These are phyloP conservation scores for Septoria petroselini DNA, from an alignment of 2,329 filamentous ascomycete species.

Conservation along the genomic window DNA sequence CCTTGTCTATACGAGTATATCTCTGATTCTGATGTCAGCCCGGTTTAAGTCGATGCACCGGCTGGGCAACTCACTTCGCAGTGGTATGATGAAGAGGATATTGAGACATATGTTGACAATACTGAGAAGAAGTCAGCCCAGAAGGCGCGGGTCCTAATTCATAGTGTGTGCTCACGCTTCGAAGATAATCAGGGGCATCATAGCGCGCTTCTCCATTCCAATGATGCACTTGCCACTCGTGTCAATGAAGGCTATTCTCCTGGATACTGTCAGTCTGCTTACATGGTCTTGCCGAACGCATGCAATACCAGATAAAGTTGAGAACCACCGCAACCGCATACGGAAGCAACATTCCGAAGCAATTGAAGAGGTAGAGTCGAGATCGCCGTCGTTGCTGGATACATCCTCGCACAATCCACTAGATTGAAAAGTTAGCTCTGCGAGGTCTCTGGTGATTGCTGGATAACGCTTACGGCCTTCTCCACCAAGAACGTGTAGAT, in stretches of 20 bases:
- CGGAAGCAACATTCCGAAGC: constrained; percentile 20
- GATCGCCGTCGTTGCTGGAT: constrained; percentile 8
- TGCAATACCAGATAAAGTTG: constrained; percentile 17
- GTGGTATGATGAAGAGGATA: constrained; percentile 19
- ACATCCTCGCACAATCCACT: constrained; percentile 21
- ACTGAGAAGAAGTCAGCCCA: too few species aligned
- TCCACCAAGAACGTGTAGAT: constrained; percentile 20
- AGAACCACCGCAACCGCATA: constrained; percentile 16
- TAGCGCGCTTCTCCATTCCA: constrained; percentile 14
- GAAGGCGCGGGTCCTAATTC: too few species aligned
- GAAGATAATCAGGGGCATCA: constrained; percentile 19
- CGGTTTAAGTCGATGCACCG: background rate
- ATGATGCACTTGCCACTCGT: constrained; percentile 16
- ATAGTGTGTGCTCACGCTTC: constrained; percentile 6
- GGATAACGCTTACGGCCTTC: constrained; percentile 10
- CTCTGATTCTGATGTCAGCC: constrained; percentile 5
- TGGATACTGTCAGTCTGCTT: constrained; percentile 6
- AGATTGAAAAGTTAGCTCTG: background rate
- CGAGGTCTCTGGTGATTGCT: background rate
- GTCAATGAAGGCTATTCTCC: constrained; percentile 19
- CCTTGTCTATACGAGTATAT: constrained; percentile 21
- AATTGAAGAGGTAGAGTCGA: constrained; percentile 22
- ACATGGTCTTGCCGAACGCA: background rate
- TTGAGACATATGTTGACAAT: constrained; percentile 21
- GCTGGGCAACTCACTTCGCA: constrained; percentile 12